A percentile compares a stretch with the other conserved stretches of the same genome.
phyloP scores from a whole-genome alignment of 179 eudicot species.

The Camellia oleifera region DNA sequence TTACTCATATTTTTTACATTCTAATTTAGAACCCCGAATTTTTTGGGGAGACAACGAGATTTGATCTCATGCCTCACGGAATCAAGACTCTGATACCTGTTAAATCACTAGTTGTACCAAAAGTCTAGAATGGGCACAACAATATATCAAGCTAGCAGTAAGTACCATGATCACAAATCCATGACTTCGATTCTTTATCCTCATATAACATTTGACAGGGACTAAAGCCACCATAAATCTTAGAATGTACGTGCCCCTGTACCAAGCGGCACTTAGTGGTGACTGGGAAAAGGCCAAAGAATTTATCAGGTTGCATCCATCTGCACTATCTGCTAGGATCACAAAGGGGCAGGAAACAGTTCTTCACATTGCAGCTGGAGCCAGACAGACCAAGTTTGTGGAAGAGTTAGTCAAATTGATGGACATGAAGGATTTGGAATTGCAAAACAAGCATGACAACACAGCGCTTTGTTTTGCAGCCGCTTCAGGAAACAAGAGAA shows the following conservation, averaged over 20 bases:
- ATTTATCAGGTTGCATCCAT: conserved; percentile 5
- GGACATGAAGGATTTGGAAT: neutral
- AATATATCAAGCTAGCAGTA: no score
- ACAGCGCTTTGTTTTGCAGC: conserved; percentile 51
- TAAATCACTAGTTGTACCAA: neutral
- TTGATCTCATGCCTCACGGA: neutral
- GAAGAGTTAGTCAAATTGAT: conserved; percentile 21
- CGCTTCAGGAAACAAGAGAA: conserved; percentile 30
- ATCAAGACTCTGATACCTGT: no score
- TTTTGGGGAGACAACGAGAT: no score
- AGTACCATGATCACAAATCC: neutral
- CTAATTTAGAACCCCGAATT: no score
- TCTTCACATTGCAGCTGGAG: conserved; percentile 37
- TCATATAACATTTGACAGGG: conserved; percentile 11
- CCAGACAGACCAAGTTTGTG: conserved; percentile 23
- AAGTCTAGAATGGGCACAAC: neutral
- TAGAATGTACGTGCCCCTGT: conserved; percentile 15
- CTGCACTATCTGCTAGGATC: conserved; percentile 12
- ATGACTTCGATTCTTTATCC: neutral
- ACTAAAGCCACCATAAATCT: conserved; percentile 10
- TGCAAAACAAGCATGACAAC: conserved; percentile 24
- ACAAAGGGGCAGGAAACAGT: conserved; percentile 36
- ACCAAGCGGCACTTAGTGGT: conserved; percentile 27
- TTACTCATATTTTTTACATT: neutral
- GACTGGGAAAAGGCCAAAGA: conserved; percentile 27